Evolutionary conservation across 2,329 filamentous ascomycete genomes (phyloP).

Genomic region (Ophiosphaerella korrae): DNA sequence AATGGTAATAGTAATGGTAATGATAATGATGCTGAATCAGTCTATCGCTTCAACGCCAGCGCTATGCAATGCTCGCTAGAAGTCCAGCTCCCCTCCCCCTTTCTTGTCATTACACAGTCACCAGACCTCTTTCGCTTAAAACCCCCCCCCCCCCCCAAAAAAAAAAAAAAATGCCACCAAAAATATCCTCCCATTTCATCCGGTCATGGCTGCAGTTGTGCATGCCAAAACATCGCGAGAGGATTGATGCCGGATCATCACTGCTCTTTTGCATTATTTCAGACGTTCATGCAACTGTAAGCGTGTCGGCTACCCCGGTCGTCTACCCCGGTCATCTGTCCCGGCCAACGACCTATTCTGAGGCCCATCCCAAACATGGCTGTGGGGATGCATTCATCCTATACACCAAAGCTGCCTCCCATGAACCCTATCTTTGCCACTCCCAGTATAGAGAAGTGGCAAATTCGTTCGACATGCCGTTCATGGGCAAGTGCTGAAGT

Average conservation of each 20-base stretch:
- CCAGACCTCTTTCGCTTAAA: no score
- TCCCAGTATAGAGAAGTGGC: not conserved
- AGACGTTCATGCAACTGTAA: constrained; percentile 42
- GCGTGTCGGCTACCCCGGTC: constrained; percentile 24
- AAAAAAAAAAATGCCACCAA: no score
- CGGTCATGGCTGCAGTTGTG: not conserved
- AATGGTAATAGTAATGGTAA: no score
- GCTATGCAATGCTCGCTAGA: constrained; percentile 31
- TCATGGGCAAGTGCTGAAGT: not conserved
- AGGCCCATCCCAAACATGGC: constrained; percentile 19
- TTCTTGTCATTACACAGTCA: not conserved
- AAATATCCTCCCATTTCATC: not conserved
- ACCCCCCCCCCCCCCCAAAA: no score
- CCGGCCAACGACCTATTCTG: constrained; percentile 25
- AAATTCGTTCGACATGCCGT: not conserved
- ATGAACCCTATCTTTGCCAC: not conserved
- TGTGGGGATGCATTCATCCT: not conserved
- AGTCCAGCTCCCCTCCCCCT: no score
- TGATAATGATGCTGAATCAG: no score
- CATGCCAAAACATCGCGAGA: not conserved
- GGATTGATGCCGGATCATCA: constrained; percentile 18
- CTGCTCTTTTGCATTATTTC: constrained; percentile 23
- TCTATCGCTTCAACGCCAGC: constrained; percentile 30
- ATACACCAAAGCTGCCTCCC: not conserved
- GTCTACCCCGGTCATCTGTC: constrained; percentile 19